Percentiles rank a stretch among this genome's conserved stretches.
Evolutionary conservation across 2,329 filamentous ascomycete species (phyloP).

Genomic region (Arthroderma sp.): DNA sequence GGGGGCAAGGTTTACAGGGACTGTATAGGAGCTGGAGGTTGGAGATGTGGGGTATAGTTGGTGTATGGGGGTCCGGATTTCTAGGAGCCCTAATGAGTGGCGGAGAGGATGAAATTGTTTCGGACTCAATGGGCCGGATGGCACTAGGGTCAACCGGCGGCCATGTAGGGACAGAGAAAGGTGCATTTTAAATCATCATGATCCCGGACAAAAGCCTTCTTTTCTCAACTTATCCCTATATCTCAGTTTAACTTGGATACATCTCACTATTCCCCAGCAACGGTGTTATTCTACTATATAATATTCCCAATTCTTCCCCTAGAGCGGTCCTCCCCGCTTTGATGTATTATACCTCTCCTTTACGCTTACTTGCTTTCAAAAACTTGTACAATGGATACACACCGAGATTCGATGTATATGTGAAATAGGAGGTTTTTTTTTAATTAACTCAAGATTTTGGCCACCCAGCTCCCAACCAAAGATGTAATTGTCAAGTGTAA

Average conservation of each 20-base stretch:
- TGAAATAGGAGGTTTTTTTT: background rate
- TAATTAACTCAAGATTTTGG: background rate
- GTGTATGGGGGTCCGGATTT: slow-evolving; percentile 42
- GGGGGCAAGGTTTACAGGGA: slow-evolving; percentile 44
- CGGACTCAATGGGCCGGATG: slow-evolving; percentile 13
- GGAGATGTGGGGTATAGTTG: slow-evolving; percentile 44
- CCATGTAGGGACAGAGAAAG: background rate
- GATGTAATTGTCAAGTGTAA: no score
- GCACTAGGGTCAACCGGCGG: slow-evolving; percentile 8
- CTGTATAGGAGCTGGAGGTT: slow-evolving; percentile 48
- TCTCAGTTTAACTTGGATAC: no score
- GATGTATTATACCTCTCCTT: background rate
- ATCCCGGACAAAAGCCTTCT: background rate
- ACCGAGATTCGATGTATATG: background rate
- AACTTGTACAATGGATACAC: background rate
- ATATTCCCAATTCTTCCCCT: background rate
- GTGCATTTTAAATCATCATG: background rate
- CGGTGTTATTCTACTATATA: background rate
- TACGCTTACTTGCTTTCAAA: background rate
- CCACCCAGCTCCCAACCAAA: background rate
- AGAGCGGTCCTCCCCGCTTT: background rate
- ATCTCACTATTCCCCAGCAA: background rate
- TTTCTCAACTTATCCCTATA: background rate
- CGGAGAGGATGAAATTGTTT: slow-evolving; percentile 26
- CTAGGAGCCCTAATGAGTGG: slow-evolving; percentile 30